Conservation (phyloP, 2,329 filamentous ascomycete species). For the Cordyceps farinosa region DNA sequence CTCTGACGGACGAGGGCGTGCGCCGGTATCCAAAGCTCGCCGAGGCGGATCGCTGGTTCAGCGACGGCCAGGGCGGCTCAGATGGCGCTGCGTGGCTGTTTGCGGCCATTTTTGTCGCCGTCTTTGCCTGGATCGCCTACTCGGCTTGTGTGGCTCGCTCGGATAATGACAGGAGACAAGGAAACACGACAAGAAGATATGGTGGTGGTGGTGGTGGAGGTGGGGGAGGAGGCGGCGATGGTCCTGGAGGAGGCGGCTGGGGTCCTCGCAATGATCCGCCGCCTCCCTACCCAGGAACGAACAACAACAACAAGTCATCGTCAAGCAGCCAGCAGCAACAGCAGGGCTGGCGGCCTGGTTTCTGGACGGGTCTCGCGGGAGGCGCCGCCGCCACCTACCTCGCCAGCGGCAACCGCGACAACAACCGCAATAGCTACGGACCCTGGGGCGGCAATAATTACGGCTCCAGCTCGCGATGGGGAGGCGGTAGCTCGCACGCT, state of each 20-base stretch:
- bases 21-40: conserved; percentile 59
- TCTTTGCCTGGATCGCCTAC: conserved; percentile 61
- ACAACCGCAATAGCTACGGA: conserved; percentile 25
- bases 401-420: conserved; percentile 47
- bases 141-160: conserved; percentile 40
- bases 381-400: conserved; percentile 68
- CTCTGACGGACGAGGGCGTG: conserved; percentile 75
- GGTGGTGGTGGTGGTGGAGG: conserved; percentile 42
- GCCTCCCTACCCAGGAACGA: conserved; percentile 46
- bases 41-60: conserved; percentile 35
- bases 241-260: conserved; percentile 26
- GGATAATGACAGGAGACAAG: conserved; percentile 15
- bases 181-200: conserved; percentile 20
- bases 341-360: conserved; percentile 23
- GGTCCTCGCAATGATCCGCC: conserved; percentile 47
- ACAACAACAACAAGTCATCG: conserved; percentile 21
- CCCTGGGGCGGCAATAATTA: conserved; percentile 22
- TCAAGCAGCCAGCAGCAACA: conserved; percentile 29
- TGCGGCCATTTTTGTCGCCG: conserved; percentile 56
- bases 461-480: conserved; percentile 33
- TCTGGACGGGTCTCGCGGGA: conserved; percentile 60
- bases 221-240: conserved; percentile 31
- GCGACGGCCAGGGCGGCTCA: conserved; percentile 28
- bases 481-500: conserved; percentile 27
- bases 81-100: conserved; percentile 50